phyloP scores from a whole-genome alignment of 768 basidiomycete species.

The Hygrocybe coccinea region DNA sequence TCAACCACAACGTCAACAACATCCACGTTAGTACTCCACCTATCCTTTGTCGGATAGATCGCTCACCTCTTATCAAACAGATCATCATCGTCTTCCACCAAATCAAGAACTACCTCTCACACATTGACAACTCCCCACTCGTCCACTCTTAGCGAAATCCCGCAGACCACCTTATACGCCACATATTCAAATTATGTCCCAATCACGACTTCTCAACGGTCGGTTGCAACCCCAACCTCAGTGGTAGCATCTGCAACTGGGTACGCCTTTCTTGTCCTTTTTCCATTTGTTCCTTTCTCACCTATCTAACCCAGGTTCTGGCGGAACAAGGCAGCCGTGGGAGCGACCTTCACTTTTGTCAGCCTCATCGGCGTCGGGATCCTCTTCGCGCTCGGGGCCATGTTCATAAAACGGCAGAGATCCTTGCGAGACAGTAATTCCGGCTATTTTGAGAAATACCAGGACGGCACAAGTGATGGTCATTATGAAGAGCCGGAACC shows the following conservation, averaged over 20 bases:
- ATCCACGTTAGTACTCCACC: background rate
- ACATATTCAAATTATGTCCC: background rate
- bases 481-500: background rate
- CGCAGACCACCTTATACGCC: background rate
- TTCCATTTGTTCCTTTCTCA: background rate
- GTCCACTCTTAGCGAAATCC: too few relatives aligned
- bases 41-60: background rate
- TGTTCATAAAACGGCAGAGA: constrained; percentile 9
- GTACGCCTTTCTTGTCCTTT: background rate
- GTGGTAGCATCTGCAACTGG: background rate
- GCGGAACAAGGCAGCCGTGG: constrained; percentile 43
- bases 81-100: too few relatives aligned
- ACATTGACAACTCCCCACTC: too few relatives aligned
- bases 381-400: constrained; percentile 18
- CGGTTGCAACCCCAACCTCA: background rate
- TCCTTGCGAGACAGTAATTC: background rate
- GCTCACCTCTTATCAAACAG: too few relatives aligned
- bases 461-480: constrained; percentile 1
- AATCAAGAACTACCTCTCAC: too few relatives aligned
- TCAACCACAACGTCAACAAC: background rate
- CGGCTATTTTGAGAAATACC: constrained; percentile 6
- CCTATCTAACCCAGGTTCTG: constrained; percentile 38
- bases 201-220: background rate
- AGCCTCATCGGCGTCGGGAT: constrained; percentile 34
- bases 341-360: constrained; percentile 40